A percentile compares a stretch with the other conserved stretches of the same genome.
These are phyloP conservation scores for Annulohypoxylon maeteangense DNA, from an alignment of 495 filamentous ascomycete species.

Conservation along the genomic window DNA sequence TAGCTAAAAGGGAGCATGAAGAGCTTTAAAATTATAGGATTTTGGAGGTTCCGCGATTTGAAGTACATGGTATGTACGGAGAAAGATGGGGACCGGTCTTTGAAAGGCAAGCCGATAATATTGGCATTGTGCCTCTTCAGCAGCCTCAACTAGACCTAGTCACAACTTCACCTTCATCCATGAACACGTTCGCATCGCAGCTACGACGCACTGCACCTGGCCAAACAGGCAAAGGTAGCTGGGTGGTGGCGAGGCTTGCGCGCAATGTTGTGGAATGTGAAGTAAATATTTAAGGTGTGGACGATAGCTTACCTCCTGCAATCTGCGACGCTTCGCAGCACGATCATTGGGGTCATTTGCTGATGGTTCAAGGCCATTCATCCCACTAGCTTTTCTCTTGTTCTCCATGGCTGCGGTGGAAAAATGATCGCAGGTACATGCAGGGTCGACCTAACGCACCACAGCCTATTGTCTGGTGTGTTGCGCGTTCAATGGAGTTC, in stretches of 20 bases:
- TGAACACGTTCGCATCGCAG: slow-evolving; percentile 20
- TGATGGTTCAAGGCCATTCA: slow-evolving; percentile 46
- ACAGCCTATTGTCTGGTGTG: background rate
- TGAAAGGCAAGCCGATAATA: slow-evolving; percentile 12
- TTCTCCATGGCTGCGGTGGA: slow-evolving; percentile 64
- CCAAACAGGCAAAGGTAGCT: background rate
- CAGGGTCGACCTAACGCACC: background rate
- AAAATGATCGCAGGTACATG: slow-evolving; percentile 30
- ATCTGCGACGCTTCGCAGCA: slow-evolving; percentile 63
- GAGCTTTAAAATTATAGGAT: slow-evolving; percentile 16
- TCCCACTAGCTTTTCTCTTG: slow-evolving; percentile 71
- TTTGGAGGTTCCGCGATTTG: slow-evolving; percentile 26
- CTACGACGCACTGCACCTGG: slow-evolving; percentile 12
- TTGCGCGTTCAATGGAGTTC: slow-evolving; percentile 17
- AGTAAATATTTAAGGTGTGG: slow-evolving; percentile 8
- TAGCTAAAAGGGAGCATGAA: background rate
- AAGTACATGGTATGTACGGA: slow-evolving; percentile 35
- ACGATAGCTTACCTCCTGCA: slow-evolving; percentile 44
- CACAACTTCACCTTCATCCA: slow-evolving; percentile 20
- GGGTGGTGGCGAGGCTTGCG: slow-evolving; percentile 9
- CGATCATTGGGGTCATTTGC: slow-evolving; percentile 62
- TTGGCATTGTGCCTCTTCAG: slow-evolving; percentile 30
- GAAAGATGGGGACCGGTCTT: slow-evolving; percentile 19
- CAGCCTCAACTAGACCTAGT: slow-evolving; percentile 15
- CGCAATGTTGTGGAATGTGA: slow-evolving; percentile 29